Evolutionary conservation across 208 protist species (phyloP).

Genomic region (Trypanosoma mega): DNA sequence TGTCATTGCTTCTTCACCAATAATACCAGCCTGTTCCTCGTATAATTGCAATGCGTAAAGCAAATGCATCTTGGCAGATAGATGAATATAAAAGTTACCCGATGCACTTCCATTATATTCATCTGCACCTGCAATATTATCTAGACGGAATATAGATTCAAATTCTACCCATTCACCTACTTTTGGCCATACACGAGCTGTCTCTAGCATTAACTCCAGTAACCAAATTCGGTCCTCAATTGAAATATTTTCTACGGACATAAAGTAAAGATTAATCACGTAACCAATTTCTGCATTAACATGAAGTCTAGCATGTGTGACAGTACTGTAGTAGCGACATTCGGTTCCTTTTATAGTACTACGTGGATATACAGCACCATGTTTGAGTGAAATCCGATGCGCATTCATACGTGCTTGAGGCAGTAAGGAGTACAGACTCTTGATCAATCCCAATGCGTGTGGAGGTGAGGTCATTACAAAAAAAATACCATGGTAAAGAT

Average conservation of each 20-base stretch:
- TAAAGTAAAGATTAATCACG: slow-evolving; percentile 71
- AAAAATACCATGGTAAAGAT: slow-evolving; percentile 85
- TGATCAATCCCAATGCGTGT: slow-evolving; percentile 57
- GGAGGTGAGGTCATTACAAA: slow-evolving; percentile 74
- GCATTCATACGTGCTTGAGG: slow-evolving; percentile 75
- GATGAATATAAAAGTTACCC: slow-evolving; percentile 89
- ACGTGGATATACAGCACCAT: slow-evolving; percentile 74
- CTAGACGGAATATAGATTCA: slow-evolving; percentile 70
- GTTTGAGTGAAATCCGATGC: slow-evolving; percentile 50
- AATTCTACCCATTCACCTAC: slow-evolving; percentile 84
- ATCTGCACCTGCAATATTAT: slow-evolving; percentile 84
- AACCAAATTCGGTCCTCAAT: slow-evolving; percentile 58
- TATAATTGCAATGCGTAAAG: slow-evolving; percentile 50
- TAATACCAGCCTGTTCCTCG: slow-evolving; percentile 38
- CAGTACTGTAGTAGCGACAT: slow-evolving; percentile 41
- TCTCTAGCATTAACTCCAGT: slow-evolving; percentile 88
- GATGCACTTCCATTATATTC: slow-evolving; percentile 77
- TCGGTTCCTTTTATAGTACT: slow-evolving; percentile 76
- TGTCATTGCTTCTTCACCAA: slow-evolving; percentile 46
- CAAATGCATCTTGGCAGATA: slow-evolving; percentile 86
- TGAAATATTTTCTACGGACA: slow-evolving; percentile 48
- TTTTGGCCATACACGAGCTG: slow-evolving; percentile 80
- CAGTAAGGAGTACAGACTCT: slow-evolving; percentile 70
- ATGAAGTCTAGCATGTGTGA: slow-evolving; percentile 66
- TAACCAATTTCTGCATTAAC: slow-evolving; percentile 86